Conservation (phyloP, 257 asterid genomes). For the Sherardia arvensis region DNA sequence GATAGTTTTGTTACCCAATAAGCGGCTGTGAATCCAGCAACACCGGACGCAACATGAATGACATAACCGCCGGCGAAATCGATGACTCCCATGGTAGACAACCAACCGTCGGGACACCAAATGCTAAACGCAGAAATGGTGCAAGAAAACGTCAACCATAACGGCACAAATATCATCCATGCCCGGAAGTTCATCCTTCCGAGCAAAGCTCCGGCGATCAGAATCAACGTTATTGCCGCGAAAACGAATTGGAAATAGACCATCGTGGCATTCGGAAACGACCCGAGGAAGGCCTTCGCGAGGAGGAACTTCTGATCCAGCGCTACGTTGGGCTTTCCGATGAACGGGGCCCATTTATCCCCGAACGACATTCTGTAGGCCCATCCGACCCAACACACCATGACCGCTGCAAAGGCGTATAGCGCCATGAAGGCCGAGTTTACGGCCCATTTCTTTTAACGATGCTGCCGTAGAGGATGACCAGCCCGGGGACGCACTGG, state of each 20-base stretch:
- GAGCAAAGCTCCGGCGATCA: slow-evolving; percentile 48
- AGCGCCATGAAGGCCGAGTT: slow-evolving; percentile 84
- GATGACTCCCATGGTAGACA: slow-evolving; percentile 42
- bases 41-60: slow-evolving; percentile 67
- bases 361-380: slow-evolving; percentile 63
- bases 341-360: slow-evolving; percentile 29
- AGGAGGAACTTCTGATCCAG: slow-evolving; percentile 43
- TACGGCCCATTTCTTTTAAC: slow-evolving; percentile 80
- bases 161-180: slow-evolving; percentile 79
- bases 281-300: slow-evolving; percentile 25
- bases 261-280: slow-evolving; percentile 58
- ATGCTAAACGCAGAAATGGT: slow-evolving; percentile 55
- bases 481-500: slow-evolving; percentile 58
- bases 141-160: slow-evolving; percentile 73
- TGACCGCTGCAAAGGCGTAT: slow-evolving; percentile 62
- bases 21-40: slow-evolving; percentile 82
- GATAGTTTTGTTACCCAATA: slow-evolving; percentile 40
- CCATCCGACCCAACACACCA: slow-evolving; percentile 79
- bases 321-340: slow-evolving; percentile 39
- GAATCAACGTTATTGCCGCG: slow-evolving; percentile 64
- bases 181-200: slow-evolving; percentile 73
- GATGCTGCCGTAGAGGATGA: slow-evolving; percentile 62
- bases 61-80: slow-evolving; percentile 72
- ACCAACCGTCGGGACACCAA: slow-evolving; percentile 70
- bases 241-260: slow-evolving; percentile 71